phyloP scores from a whole-genome alignment of 1,139 yeast species.

The Kazachstania sp. region DNA sequence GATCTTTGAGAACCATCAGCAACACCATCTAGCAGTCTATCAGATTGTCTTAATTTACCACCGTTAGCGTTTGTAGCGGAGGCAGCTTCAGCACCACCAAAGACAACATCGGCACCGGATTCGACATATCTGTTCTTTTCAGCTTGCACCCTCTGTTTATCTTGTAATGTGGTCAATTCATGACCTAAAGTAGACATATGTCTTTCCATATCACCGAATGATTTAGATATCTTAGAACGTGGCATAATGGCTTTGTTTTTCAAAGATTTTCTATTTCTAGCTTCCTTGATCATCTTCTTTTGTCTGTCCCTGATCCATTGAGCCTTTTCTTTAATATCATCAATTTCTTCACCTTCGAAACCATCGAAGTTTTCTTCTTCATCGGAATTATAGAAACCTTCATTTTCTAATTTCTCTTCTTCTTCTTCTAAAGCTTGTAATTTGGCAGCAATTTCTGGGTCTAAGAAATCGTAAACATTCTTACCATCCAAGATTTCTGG shows the following conservation, averaged over 20 bases:
- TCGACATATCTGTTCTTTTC: conserved; percentile 38
- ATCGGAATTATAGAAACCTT: conserved; percentile 94
- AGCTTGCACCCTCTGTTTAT: conserved; percentile 38
- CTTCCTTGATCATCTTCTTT: conserved; percentile 83
- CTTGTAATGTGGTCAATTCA: conserved; percentile 60
- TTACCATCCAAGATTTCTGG: conserved; percentile 95
- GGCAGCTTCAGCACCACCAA: conserved; percentile 36
- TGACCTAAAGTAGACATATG: conserved; percentile 88
- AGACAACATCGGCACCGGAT: conserved; percentile 69
- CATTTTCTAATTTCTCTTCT: conserved; percentile 85
- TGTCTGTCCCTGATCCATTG: conserved; percentile 93
- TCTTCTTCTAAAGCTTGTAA: conserved; percentile 93
- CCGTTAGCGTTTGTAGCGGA: conserved; percentile 28
- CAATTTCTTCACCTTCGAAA: conserved; percentile 55
- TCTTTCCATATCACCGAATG: conserved; percentile 71
- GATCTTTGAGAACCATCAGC: conserved; percentile 71
- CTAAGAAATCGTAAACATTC: conserved; percentile 95
- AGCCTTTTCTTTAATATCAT: conserved; percentile 78
- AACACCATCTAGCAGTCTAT: conserved; percentile 82
- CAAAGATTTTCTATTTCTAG: conserved; percentile 77
- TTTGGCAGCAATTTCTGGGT: conserved; percentile 88
- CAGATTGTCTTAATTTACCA: conserved; percentile 53
- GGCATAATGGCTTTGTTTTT: conserved; percentile 91
- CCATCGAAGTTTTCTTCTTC: conserved; percentile 74
- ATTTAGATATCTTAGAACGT: conserved; percentile 74